Evolutionary conservation across 1,284 basidiomycete species (phyloP), one percentile per base, ranked within the genome.

Genomic region (Fistulina hepatica): DNA sequence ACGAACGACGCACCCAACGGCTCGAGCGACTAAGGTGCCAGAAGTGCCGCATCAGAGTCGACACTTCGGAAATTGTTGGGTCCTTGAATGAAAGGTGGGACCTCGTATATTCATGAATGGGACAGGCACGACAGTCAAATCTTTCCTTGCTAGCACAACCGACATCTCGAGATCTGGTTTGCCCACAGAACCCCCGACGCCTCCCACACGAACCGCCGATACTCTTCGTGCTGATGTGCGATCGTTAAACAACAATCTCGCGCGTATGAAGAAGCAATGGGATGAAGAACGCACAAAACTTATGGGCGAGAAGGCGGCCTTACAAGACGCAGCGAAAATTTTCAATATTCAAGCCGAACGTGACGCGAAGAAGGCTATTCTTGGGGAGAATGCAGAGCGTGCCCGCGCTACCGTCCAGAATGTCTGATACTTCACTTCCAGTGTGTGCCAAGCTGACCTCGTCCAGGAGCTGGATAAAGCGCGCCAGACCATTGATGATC

Each of bases 391-490:
- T 54, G 64, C 56, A 33, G 82, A 81, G 52, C 45, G 70, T 51
- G 13, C 28, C 15, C 28, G 28, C 5, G 13, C 28, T 9, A 19
- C 15, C 28, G 13, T 31, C 8, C 13, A 31, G 24, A n/a, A 30
- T 24, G 33, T 40, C 17, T 19, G 13, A 16, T 15, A 26, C 31
- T 19, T 20, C 19, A 27, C 10, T 34, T 12, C 30, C 36, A 17
- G 5, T 44, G 44, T 12, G 34, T 42, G 24, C 33, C 15, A n/a
- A n/a, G n/a, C n/a, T n/a, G n/a, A n/a, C n/a, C n/a, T n/a, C n/a
- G n/a, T n/a, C n/a, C 19, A 86, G 81, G 82, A 86, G 44, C 67
- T 83, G 7, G 74, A 76, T 25, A 69, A 65, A 34, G 80, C 82
- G 2, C 80, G 71, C 47, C 58, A 56, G 11, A 67, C 68, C 16